Evolutionary conservation across 768 basidiomycete genomes (phyloP).

Genomic region (Galerina marginata): DNA sequence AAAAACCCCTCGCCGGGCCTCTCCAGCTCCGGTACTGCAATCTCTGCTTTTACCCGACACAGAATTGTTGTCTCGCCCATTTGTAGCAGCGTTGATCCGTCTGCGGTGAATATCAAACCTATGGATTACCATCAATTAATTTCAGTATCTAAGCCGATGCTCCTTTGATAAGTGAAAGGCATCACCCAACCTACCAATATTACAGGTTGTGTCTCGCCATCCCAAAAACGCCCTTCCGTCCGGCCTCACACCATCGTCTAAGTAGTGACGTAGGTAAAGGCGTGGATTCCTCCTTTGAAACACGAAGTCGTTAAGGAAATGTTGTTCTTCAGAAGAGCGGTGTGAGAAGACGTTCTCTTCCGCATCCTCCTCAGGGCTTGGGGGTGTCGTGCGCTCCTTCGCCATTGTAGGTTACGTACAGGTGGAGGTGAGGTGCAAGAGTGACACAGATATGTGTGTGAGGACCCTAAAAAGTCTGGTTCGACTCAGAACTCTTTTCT

Average conservation of each 20-base stretch:
- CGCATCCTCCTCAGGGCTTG: slow-evolving; percentile 5
- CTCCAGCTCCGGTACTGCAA: slow-evolving; percentile 88
- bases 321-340: slow-evolving; percentile 34
- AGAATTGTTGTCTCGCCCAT: slow-evolving; percentile 92
- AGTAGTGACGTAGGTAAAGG: slow-evolving; percentile 85
- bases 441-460: too few relatives aligned
- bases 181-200: slow-evolving; percentile 67
- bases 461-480: too few relatives aligned
- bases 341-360: slow-evolving; percentile 18
- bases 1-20: slow-evolving; percentile 78
- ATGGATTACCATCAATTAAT: slow-evolving; percentile 11
- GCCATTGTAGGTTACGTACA: neutral
- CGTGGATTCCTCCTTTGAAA: slow-evolving; percentile 92
- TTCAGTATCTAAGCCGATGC: too few relatives aligned
- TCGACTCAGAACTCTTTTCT: too few relatives aligned
- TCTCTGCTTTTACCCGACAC: slow-evolving; percentile 95
- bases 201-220: slow-evolving; percentile 80
- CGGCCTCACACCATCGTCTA: slow-evolving; percentile 77
- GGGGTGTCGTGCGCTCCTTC: neutral
- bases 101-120: slow-evolving; percentile 95
- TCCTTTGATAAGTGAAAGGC: neutral
- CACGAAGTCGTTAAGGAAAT: slow-evolving; percentile 54
- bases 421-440: too few relatives aligned
- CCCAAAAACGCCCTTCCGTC: slow-evolving; percentile 76
- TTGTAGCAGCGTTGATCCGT: slow-evolving; percentile 90